Evolutionary conservation across 1,139 yeast species (phyloP).

Genomic region (Candida sp.): DNA sequence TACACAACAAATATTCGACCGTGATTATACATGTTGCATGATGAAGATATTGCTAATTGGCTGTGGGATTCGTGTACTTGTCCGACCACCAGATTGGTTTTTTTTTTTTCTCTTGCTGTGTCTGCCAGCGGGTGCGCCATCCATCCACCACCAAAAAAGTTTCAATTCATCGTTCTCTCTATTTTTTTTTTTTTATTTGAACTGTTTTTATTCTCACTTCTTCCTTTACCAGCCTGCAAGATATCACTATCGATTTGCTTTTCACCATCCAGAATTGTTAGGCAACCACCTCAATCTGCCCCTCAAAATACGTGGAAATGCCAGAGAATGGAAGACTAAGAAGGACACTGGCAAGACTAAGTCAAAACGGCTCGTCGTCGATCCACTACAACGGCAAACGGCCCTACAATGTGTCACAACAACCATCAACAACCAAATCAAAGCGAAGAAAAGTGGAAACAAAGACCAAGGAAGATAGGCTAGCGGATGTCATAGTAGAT

Average conservation of each 20-base stretch:
- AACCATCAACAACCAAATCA: not conserved
- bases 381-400: conserved; percentile 7
- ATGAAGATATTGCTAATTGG: not conserved
- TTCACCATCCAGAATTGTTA: not conserved
- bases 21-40: not conserved
- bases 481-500: conserved; percentile 42
- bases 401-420: conserved; percentile 1
- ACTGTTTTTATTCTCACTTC: conserved; percentile 6
- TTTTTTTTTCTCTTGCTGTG: not conserved
- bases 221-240: not conserved
- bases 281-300: not conserved
- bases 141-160: not conserved
- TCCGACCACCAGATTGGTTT: not conserved
- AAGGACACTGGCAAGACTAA: conserved; percentile 14
- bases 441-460: conserved; percentile 14
- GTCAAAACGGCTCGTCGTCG: conserved; percentile 9
- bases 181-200: conserved; percentile 3
- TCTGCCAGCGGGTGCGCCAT: not conserved
- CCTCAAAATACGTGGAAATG: conserved; percentile 7
- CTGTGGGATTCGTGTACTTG: not conserved
- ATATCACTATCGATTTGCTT: not conserved
- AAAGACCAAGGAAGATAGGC: conserved; percentile 20
- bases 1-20: not conserved
- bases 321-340: conserved; percentile 11
- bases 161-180: not conserved